Evolutionary conservation across 345 rosid genomes (phyloP).

Genomic region (Rhodamnia argentea): DNA sequence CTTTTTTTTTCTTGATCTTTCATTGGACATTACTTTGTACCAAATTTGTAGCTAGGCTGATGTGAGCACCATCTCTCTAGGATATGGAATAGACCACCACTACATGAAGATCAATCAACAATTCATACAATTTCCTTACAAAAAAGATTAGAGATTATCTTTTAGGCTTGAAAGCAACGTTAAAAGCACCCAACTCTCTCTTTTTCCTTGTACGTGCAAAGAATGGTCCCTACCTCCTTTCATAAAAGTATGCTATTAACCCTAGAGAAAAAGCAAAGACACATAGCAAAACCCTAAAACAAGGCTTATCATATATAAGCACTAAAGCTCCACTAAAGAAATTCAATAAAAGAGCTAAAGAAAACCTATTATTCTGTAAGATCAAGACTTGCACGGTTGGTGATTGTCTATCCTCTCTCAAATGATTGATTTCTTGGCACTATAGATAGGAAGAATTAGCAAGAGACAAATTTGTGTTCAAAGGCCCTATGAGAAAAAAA

Average conservation of each 20-base stretch:
- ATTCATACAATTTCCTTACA: neutral
- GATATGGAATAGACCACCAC: neutral
- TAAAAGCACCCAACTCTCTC: conserved; percentile 4
- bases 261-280: neutral
- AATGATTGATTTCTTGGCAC: neutral
- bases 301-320: neutral
- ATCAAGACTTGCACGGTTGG: neutral
- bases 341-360: neutral
- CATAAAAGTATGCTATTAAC: neutral
- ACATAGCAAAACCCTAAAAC: neutral
- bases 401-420: neutral
- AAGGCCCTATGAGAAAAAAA: neutral
- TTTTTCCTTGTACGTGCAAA: neutral
- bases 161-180: conserved; percentile 10
- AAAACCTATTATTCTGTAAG: neutral
- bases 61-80: neutral
- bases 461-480: conserved; percentile 6
- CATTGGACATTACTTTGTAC: neutral
- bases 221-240: neutral
- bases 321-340: neutral
- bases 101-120: neutral
- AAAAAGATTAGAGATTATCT: conserved; percentile 7
- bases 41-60: neutral
- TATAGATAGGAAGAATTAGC: too few relatives aligned
- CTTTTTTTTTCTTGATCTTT: neutral